Base-by-base conservation (phyloP, 257 asterid genomes). In the Knoxia roxburghii region DNA sequence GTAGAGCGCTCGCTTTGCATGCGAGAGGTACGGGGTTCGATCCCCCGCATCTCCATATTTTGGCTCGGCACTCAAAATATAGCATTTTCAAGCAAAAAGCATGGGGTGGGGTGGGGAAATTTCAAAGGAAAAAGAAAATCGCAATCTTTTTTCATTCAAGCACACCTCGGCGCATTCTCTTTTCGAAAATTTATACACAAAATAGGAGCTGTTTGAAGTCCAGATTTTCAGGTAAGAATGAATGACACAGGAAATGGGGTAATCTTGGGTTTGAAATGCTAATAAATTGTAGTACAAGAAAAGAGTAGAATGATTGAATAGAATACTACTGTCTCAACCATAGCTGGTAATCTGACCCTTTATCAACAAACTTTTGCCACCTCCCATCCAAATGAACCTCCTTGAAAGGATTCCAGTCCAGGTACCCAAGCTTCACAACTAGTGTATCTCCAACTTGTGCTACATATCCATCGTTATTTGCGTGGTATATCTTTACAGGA, bases 1-100 rank as follows among this genome's bases (percentile, higher is more conserved):
- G 91, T 92, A 89, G 96, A 92, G 94, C 91, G 91, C 96, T 85
- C 92, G 90, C 96, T 93, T 90, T 84, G 97, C 96, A 88, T 87
- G 96, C 92, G 94, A 86, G 98, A 93, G 97, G 98, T 85, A 93
- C 95, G 86, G 97, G 95, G 89, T 88, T 93, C 76, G 76, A 76
- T 76, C 80, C 80, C 80, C 80, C 76, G 76, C 80, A 76, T 71
- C 80, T 76, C 80, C 79, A 64, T 1, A 1, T 37, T 37, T 3
- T 41, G 1, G 2, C 10, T 41, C 46, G 39, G 39, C n/a, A n/a
- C n/a, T n/a, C n/a, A n/a, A n/a, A n/a, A n/a, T n/a, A n/a, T n/a
- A n/a, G n/a, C n/a, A n/a, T n/a, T n/a, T n/a, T n/a, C n/a, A n/a
- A n/a, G n/a, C n/a, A n/a, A n/a, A n/a, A n/a, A n/a, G n/a, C n/a